Evolutionary conservation across 1,284 basidiomycete genomes (phyloP).

Genomic region (Ceratobasidium sp.): DNA sequence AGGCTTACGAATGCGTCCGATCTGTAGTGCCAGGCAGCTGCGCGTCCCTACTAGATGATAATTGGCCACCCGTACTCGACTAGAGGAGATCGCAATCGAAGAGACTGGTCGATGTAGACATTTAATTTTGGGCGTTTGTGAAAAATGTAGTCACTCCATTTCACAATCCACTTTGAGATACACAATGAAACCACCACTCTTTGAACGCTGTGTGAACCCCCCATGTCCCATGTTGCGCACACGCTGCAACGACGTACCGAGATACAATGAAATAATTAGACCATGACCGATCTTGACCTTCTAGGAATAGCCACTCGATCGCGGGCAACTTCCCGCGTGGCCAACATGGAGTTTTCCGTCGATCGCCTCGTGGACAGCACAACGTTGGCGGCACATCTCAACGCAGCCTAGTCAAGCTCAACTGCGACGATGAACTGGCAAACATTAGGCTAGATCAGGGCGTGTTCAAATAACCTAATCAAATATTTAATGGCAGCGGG

Average conservation of each 20-base stretch:
- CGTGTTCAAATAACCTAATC: not conserved
- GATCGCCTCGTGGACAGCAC: slow-evolving; percentile 12
- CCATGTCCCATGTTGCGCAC: not conserved
- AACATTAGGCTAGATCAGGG: not conserved
- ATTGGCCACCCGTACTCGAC: not conserved
- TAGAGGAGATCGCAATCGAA: not conserved
- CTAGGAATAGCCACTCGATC: slow-evolving; percentile 31
- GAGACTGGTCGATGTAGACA: not conserved
- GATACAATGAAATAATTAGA: not conserved
- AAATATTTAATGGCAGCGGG: not conserved
- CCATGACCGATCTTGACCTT: not conserved
- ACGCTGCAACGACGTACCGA: not conserved
- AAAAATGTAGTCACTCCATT: slow-evolving; percentile 17
- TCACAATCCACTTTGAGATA: slow-evolving; percentile 14
- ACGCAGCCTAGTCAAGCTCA: not conserved
- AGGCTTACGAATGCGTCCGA: slow-evolving; percentile 16
- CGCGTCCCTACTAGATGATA: slow-evolving; percentile 68
- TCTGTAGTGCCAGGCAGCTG: slow-evolving; percentile 79
- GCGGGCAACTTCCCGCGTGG: not conserved
- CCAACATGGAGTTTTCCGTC: not conserved
- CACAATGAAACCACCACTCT: slow-evolving; percentile 6
- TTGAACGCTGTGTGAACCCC: not conserved
- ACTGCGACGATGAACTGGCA: not conserved
- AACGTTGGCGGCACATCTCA: not conserved
- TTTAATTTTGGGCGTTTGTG: slow-evolving; percentile 15